Evolutionary conservation across 2,329 filamentous ascomycete genomes (phyloP), one percentile per base, ranked within the genome.

Genomic region (Ophiosphaerella korrae): DNA sequence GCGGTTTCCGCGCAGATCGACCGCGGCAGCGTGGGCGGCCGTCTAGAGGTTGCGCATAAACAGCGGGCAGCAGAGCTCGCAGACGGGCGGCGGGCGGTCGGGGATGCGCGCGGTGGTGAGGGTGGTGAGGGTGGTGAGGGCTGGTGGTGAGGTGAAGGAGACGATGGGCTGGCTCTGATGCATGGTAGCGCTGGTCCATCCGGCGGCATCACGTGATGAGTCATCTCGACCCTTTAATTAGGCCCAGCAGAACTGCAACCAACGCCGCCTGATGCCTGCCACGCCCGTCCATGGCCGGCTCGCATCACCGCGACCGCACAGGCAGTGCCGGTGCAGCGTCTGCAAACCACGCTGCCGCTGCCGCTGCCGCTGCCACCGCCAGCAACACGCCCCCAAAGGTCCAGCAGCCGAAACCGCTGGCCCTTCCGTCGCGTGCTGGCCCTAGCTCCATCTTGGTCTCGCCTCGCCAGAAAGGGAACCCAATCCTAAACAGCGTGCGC

Each of bases 381-480:
- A 21, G 18, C 18, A 55, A 51, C 51, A 53, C 62, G 48, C 66
- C 64, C 70, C 26, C 26, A 29, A 34, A 87, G 66, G 81, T 95
- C 23, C 86, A 93, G 31, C 93, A 97, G 74, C 92, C 92, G 9
- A 95, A 87, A 50, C 93, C 92, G 0, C 92, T 97, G 76, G 87
- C 85, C n/a, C 81, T 96, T 3, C 83, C 90, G 0, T 82, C 84
- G 52, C 80, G 84, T 58, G 71, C 81, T 44, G 80, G 84, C 1
- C 88, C 88, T 3, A 91, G 89, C 13, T 85, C 88, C 5, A 96
- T 97, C 59, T 82, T 96, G 16, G 92, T 97, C 26, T 97, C 92
- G 32, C 88, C 90, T 13, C 86, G 92, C 35, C 92, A 99, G 74
- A 95, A 96, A 74, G 94, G 93, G 55, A 99, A 99, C 65, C 94